Conservation (phyloP, 495 filamentous ascomycete species). For the Melanomma pulvis-pyrius region DNA sequence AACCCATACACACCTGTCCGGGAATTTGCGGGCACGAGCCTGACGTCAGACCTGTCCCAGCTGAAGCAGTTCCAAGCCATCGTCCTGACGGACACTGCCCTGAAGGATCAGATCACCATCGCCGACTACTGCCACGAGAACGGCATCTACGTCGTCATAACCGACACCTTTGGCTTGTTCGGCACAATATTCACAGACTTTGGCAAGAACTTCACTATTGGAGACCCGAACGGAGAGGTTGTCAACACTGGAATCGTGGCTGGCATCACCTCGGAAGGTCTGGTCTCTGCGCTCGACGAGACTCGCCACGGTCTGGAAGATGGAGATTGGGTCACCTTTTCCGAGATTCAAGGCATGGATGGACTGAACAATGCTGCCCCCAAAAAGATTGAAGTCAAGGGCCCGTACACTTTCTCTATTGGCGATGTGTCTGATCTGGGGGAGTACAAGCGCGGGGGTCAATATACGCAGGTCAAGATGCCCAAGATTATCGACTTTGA, state of each 20-base stretch:
- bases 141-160: conserved; percentile 83
- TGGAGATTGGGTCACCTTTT: conserved; percentile 94
- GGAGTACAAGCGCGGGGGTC: conserved; percentile 80
- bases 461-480: conserved; percentile 97
- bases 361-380: conserved; percentile 78
- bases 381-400: conserved; percentile 89
- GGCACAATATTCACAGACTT: conserved; percentile 97
- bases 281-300: conserved; percentile 95
- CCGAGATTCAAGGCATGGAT: conserved; percentile 92
- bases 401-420: conserved; percentile 95
- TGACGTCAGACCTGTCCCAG: conserved; percentile 70
- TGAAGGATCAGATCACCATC: conserved; percentile 77
- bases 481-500: conserved; percentile 93
- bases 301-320: conserved; percentile 94
- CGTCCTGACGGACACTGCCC: conserved; percentile 80
- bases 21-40: conserved; percentile 66
- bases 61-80: conserved; percentile 89
- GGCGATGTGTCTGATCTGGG: conserved; percentile 88
- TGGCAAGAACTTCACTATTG: conserved; percentile 85
- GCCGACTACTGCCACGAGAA: conserved; percentile 92
- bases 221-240: conserved; percentile 89
- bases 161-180: conserved; percentile 91
- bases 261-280: conserved; percentile 79
- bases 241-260: conserved; percentile 88
- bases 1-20: conserved; percentile 94